Evolutionary conservation across 805 yeast species (phyloP), one percentile per base, ranked within the genome.

Genomic region (Candida ipomoeae): DNA sequence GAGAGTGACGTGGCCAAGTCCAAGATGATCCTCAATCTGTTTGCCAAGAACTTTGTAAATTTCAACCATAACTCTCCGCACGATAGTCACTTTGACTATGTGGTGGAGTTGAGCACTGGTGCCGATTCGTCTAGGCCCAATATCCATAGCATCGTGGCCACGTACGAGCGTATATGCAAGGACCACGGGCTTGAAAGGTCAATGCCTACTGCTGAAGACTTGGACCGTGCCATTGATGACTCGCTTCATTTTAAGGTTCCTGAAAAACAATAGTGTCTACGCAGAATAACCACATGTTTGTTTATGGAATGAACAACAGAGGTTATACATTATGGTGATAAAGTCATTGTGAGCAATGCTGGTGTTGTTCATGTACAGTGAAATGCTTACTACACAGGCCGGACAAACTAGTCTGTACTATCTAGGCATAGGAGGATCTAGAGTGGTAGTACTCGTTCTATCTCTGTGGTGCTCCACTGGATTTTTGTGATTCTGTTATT

Each of bases 21-120:
- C 0, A 66, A 72, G 33, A 77, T 74, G 18, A 84, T 94, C 32
- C 82, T 92, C 88, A 70, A 71, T 31, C 89, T 91, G 0, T 91
- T 92, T 60, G 71, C 87, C 43, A 73, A 73, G 5, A 70, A 94
- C 50, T 88, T 84, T 59, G 87, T 89, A 61, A 80, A 82, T 0
- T 75, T 88, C 2, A 68, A 79, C 51, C 51, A 68, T 1, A 48
- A 55, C 0, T 63, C 54, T 13, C 64, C 62, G 3, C 96, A 96
- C 0, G 97, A 91, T 57, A 67, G 71, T 10, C 56, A 63, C 35
- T 92, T 91, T 69, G 92, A 88, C 62, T 52, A 70, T 11, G 71
- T 88, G 2, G 80, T 94, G 20, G 69, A 84, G 48, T 66, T 94
- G 47, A 68, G 75, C 4, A 78, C 81, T 1, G 53, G 56, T 4